phyloP scores from a whole-genome alignment of 345 rosid genomes.

The Eucalyptus albens region DNA sequence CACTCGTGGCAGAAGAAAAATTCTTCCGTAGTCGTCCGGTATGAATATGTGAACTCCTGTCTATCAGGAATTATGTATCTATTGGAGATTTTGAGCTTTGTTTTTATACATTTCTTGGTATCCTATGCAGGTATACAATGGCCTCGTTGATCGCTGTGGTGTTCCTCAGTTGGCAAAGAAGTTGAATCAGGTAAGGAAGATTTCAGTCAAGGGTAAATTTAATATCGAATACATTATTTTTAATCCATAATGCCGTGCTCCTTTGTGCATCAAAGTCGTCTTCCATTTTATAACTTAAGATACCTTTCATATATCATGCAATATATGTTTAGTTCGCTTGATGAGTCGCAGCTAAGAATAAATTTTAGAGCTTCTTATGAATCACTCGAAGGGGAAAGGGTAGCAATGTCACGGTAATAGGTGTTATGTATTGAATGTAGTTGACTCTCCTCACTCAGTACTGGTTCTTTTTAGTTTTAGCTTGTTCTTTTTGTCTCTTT shows the following conservation, averaged over 20 bases:
- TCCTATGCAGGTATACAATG: constrained; percentile 49
- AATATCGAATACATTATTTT: neutral
- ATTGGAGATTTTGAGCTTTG: neutral
- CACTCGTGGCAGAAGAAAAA: constrained; percentile 82
- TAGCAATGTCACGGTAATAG: neutral
- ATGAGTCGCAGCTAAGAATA: neutral
- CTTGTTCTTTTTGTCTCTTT: neutral
- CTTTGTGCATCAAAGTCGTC: neutral
- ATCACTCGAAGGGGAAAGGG: neutral
- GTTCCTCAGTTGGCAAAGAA: constrained; percentile 91
- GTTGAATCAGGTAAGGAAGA: constrained; percentile 66
- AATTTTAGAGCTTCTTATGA: neutral
- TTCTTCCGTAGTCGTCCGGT: constrained; percentile 92
- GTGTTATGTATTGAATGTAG: neutral
- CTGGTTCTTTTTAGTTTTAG: neutral
- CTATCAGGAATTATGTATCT: neutral
- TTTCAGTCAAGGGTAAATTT: neutral
- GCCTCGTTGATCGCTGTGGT: constrained; percentile 92
- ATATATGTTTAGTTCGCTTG: neutral
- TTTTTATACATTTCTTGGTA: neutral
- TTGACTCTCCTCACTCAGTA: neutral
- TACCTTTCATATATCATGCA: neutral
- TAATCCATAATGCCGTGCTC: neutral
- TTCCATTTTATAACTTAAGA: neutral
- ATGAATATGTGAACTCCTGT: constrained; percentile 8